These are phyloP conservation scores for Hypericum perforatum DNA, from an alignment of 345 rosid genomes.

Conservation along the genomic window DNA sequence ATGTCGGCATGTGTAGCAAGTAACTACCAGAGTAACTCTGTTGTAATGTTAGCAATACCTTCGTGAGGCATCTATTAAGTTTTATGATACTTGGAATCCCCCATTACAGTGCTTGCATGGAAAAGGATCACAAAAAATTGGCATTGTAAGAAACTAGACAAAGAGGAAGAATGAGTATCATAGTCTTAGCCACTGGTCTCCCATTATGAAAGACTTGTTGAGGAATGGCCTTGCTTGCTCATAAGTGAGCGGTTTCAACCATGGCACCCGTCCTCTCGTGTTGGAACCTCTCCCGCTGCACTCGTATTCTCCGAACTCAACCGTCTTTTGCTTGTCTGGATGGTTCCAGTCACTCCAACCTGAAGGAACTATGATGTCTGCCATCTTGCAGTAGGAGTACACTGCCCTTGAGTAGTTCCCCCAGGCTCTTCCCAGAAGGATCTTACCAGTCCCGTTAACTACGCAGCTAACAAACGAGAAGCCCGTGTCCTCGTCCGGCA, in stretches of 20 bases:
- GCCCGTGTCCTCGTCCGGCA: conserved; percentile 57
- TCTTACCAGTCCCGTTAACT: conserved; percentile 62
- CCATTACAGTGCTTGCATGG: neutral
- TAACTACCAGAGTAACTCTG: no score
- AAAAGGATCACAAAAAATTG: conserved; percentile 8
- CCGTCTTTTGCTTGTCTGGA: conserved; percentile 54
- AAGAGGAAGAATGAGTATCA: conserved; percentile 8
- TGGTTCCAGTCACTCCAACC: conserved; percentile 89
- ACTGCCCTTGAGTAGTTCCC: conserved; percentile 67
- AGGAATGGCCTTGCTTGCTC: conserved; percentile 50
- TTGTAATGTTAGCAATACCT: no score
- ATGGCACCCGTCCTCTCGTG: conserved; percentile 44
- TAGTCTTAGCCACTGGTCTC: conserved; percentile 70
- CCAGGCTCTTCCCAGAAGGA: conserved; percentile 87
- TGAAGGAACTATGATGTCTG: conserved; percentile 44
- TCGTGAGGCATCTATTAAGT: no score
- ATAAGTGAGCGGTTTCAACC: conserved; percentile 47
- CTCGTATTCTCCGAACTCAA: conserved; percentile 60
- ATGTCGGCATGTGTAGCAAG: no score
- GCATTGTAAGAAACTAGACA: conserved; percentile 5
- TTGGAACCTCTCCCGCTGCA: conserved; percentile 77
- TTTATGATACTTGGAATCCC: no score
- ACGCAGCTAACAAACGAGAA: conserved; percentile 70
- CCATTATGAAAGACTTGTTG: conserved; percentile 50
- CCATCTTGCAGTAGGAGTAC: conserved; percentile 61